A percentile compares a stretch with the other conserved stretches of the same genome.
phyloP scores from a whole-genome alignment of 2,329 filamentous ascomycete genomes.

The Basipetospora chlamydospora region DNA sequence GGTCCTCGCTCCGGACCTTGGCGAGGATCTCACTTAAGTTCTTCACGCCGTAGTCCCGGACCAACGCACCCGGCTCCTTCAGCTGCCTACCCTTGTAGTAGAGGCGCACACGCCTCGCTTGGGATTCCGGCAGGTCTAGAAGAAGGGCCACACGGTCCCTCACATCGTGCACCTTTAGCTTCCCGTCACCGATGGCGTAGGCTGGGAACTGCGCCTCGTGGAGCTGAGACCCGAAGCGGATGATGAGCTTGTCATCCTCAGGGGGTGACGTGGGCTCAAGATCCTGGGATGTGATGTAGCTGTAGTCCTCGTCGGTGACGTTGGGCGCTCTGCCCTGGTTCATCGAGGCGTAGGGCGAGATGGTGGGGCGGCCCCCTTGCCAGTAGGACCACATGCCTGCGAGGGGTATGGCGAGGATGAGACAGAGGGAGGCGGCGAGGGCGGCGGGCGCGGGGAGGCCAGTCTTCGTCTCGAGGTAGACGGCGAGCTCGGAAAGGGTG shows the following conservation, averaged over 20 bases:
- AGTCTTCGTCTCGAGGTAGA: constrained; percentile 34
- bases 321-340: constrained; percentile 35
- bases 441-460: constrained; percentile 33
- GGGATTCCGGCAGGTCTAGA: constrained; percentile 43
- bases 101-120: constrained; percentile 43
- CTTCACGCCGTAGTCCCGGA: constrained; percentile 47
- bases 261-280: constrained; percentile 25
- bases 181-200: constrained; percentile 60
- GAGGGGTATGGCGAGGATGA: constrained; percentile 23
- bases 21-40: constrained; percentile 44
- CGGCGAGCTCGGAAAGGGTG: constrained; percentile 30
- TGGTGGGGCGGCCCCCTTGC: neutral
- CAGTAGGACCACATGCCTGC: constrained; percentile 29
- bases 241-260: constrained; percentile 56
- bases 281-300: constrained; percentile 71
- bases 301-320: constrained; percentile 64
- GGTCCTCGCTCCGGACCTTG: constrained; percentile 23
- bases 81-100: constrained; percentile 60
- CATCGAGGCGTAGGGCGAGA: constrained; percentile 7
- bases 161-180: constrained; percentile 51
- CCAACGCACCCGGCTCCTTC: constrained; percentile 45
- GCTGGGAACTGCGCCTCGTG: constrained; percentile 61
- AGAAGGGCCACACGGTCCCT: constrained; percentile 52
- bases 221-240: constrained; percentile 51
- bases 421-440: constrained; percentile 31